phyloP scores from a whole-genome alignment of 2,329 filamentous ascomycete genomes.

The Gliomastix tumulicola region DNA sequence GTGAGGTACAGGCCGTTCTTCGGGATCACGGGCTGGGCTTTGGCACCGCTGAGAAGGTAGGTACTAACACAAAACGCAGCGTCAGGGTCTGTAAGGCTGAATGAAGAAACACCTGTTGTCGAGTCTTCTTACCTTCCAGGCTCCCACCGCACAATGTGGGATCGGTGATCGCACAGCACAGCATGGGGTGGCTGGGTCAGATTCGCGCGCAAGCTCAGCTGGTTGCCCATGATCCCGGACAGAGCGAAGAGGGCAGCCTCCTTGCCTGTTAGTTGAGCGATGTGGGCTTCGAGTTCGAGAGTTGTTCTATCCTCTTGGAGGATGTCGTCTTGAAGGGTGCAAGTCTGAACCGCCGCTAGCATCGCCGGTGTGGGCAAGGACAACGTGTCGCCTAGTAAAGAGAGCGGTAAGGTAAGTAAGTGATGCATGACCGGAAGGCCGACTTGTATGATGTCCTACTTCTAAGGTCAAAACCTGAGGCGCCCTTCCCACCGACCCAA shows the following conservation, averaged over 20 bases:
- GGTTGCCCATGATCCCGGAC: slow-evolving; percentile 92
- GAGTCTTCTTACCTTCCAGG: slow-evolving; percentile 55
- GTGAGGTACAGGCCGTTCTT: slow-evolving; percentile 68
- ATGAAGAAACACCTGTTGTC: too few species aligned
- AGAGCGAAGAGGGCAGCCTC: slow-evolving; percentile 74
- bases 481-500: slow-evolving; percentile 28
- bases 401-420: too few species aligned
- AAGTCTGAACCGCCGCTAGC: slow-evolving; percentile 70
- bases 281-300: slow-evolving; percentile 63
- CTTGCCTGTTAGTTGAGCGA: slow-evolving; percentile 68
- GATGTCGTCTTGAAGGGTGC: slow-evolving; percentile 80
- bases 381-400: slow-evolving; percentile 47
- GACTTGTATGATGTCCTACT: too few species aligned
- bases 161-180: slow-evolving; percentile 70
- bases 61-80: not conserved
- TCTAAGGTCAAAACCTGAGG: slow-evolving; percentile 29
- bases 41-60: slow-evolving; percentile 63
- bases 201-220: slow-evolving; percentile 74
- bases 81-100: too few species aligned
- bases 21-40: slow-evolving; percentile 56
- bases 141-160: slow-evolving; percentile 67
- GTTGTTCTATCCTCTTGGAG: slow-evolving; percentile 76
- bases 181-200: slow-evolving; percentile 73
- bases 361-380: slow-evolving; percentile 76
- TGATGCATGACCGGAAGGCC: too few species aligned